Base-by-base conservation (phyloP, 345 rosid species). In the Lepidium sativum region DNA sequence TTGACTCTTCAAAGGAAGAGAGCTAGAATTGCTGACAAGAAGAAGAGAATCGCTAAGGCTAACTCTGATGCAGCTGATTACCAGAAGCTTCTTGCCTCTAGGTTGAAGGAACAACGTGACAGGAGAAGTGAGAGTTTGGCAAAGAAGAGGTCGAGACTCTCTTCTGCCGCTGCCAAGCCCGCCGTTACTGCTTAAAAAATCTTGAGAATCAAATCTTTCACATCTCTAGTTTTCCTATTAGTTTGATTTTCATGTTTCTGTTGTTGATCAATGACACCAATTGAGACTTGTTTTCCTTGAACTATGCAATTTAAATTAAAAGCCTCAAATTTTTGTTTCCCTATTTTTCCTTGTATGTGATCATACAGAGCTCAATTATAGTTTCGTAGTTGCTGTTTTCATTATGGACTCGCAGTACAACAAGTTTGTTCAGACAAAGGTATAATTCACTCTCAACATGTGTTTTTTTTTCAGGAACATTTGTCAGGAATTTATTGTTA, bases 1-100 rank as follows among this genome's bases (percentile, higher is more conserved):
- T 47, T 87, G 84, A 85, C 92, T n/a, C 76, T 90, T 58, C 97
- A 87, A 65, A 82, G 92, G 85, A 90, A 90, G 86, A 81, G 89
- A 0, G 67, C 82, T 0, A 87, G 92, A 78, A 78, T 86, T 44
- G 74, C 87, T 1, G 87, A 84, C 21, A 90, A 90, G 85, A 90
- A 90, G 90, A 85, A 80, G 86, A 85, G 82, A 65, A 80, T 85
- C 40, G 83, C 87, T 0, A 90, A 85, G 95, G 88, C 97, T 56
- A 83, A 85, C 75, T 44, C 95, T 8, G 95, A 87, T 31, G 97
- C 95, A 2, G 95, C 89, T 3, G 95, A 85, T 40, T 90, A 87
- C 75, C 92, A 87, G 81, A 89, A 82, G 65, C 95, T 89, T 70
- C 97, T 89, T n/a, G 92, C 90, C 37, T 75, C 83, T 3, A 77